Evolutionary conservation across 2,329 filamentous ascomycete genomes (phyloP).

Genomic region (Thelonectria olida): DNA sequence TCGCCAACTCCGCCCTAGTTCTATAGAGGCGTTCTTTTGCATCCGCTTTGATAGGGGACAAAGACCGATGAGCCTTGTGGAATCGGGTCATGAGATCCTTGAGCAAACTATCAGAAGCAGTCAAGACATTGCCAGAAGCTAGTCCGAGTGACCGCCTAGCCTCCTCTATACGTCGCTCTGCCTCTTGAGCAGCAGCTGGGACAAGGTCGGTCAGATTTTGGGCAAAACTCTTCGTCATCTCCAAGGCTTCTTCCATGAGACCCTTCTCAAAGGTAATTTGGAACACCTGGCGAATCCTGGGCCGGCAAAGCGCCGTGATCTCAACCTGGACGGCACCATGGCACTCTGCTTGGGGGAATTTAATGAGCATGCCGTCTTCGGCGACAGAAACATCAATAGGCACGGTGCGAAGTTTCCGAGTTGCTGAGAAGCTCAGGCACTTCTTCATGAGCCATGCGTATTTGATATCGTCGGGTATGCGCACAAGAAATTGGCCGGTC

Average conservation of each 20-base stretch:
- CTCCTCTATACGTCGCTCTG: constrained; percentile 48
- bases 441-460: constrained; percentile 64
- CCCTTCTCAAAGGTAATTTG: constrained; percentile 67
- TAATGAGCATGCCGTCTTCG: constrained; percentile 61
- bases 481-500: constrained; percentile 61
- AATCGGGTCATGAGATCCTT: constrained; percentile 34
- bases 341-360: constrained; percentile 63
- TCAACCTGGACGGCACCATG: constrained; percentile 67
- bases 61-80: constrained; percentile 33
- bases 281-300: constrained; percentile 69
- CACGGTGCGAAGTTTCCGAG: constrained; percentile 57
- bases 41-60: constrained; percentile 31
- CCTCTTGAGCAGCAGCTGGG: constrained; percentile 51
- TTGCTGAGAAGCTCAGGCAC: constrained; percentile 65
- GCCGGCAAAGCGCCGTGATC: constrained; percentile 66
- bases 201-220: constrained; percentile 52
- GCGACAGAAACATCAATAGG: constrained; percentile 58
- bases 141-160: constrained; percentile 45
- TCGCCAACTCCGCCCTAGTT: constrained; percentile 30
- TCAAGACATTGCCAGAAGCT: constrained; percentile 43
- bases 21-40: constrained; percentile 27
- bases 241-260: constrained; percentile 54
- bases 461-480: constrained; percentile 60
- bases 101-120: constrained; percentile 41
- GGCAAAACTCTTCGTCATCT: constrained; percentile 54